Percentiles rank a stretch among this genome's conserved stretches.
phyloP scores from a whole-genome alignment of 73 alveolate species.

The Stentor coeruleus region DNA sequence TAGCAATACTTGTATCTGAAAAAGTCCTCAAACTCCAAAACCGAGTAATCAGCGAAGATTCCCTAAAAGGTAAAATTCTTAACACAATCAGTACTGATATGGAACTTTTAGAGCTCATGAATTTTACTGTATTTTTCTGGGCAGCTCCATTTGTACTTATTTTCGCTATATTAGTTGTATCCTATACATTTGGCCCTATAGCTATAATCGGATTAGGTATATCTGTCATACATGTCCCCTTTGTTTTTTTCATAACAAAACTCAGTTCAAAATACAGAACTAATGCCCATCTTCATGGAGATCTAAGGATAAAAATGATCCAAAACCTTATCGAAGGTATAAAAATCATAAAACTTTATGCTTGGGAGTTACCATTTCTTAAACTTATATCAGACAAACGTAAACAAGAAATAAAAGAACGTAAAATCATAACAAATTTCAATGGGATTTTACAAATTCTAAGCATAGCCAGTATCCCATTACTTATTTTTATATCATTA shows the following conservation, averaged over 20 bases:
- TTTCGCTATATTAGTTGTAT: background rate
- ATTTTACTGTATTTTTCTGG: background rate
- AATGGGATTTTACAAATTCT: slow-evolving; percentile 22
- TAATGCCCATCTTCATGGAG: slow-evolving; percentile 13
- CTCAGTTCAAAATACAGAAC: background rate
- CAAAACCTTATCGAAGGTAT: slow-evolving; percentile 45
- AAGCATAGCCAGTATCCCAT: slow-evolving; percentile 4
- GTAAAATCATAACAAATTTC: slow-evolving; percentile 22
- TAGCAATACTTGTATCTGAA: background rate
- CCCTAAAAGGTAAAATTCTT: background rate
- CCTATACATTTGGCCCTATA: background rate
- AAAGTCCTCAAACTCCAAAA: background rate
- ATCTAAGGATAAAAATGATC: slow-evolving; percentile 30
- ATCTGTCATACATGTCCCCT: background rate
- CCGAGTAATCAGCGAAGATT: background rate
- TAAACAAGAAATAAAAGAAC: slow-evolving; percentile 24
- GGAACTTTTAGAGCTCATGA: background rate
- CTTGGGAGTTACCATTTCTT: slow-evolving; percentile 44
- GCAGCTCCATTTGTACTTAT: background rate
- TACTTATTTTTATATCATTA: background rate
- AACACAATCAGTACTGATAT: background rate
- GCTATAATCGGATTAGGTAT: background rate
- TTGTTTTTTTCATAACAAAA: background rate
- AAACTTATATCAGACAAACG: slow-evolving; percentile 26
- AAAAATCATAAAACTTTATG: slow-evolving; percentile 43